Evolutionary conservation across 306 rosid genomes (phyloP), one percentile per base, ranked within the genome.

Genomic region (Prunus kanzakura): DNA sequence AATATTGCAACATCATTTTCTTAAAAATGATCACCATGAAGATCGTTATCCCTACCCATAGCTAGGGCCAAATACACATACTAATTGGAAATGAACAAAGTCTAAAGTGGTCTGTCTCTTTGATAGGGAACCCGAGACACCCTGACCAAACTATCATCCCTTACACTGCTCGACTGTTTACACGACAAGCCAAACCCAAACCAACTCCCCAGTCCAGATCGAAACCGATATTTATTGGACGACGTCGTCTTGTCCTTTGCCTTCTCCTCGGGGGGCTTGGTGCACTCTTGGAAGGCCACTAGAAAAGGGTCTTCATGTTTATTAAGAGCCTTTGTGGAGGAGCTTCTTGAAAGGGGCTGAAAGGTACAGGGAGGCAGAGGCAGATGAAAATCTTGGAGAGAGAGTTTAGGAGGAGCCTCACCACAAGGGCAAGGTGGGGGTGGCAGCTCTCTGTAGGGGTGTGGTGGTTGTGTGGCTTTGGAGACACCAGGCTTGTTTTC

Each of bases 361-460:
- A 86, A 89, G 74, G 86, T 72, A 70, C 91, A 82, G 11, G 96
- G 97, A 63, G 98, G 93, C n/a, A 88, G 95, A 60, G 96, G 98
- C 70, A 91, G 78, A 55, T 79, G 91, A 16, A 65, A 50, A 69
- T 86, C 87, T 29, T 54, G 85, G 57, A 75, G 64, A 19, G 43
- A 27, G 69, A 58, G 27, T 45, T 23, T 77, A 38, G 61, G 22
- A 20, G 74, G 14, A 27, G 65, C 19, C 30, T 27, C 46, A 16
- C 14, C 15, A 30, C 1, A 7, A 41, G 79, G 78, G 79, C 77
- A 72, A 0, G 96, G 96, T 66, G 97, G 96, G 0, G 82, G 88
- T 18, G 92, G 96, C 0, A 88, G 86, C 67, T 75, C 3, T 29
- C 41, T 61, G 2, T 61, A 29, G 25, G 4, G 25, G 4, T 60